These are phyloP conservation scores for Citrus maxima DNA, from an alignment of 345 rosid species.

Conservation along the genomic window DNA sequence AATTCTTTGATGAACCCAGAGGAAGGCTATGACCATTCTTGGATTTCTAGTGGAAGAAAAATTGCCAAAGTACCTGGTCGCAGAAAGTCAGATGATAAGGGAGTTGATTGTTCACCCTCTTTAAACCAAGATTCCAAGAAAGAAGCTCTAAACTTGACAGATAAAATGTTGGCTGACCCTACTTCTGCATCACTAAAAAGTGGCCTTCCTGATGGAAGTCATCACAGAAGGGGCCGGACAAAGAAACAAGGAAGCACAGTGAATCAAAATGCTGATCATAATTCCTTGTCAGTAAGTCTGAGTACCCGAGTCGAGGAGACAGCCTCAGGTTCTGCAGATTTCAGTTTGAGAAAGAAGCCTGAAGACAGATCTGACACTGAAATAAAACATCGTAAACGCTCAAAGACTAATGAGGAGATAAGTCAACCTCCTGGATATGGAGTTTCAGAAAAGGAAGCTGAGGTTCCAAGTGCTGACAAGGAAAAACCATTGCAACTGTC, in stretches of 20 bases:
- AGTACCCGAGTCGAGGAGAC: slow-evolving; percentile 15
- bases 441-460: slow-evolving; percentile 25
- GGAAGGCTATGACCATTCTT: slow-evolving; percentile 60
- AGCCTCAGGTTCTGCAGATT: slow-evolving; percentile 16
- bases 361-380: slow-evolving; percentile 25
- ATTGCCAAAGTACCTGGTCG: slow-evolving; percentile 18
- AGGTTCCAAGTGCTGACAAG: slow-evolving; percentile 16
- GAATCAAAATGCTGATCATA: slow-evolving; percentile 37
- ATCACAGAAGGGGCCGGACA: slow-evolving; percentile 30
- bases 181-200: slow-evolving; percentile 17
- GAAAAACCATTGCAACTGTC: slow-evolving; percentile 21
- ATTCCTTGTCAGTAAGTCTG: slow-evolving; percentile 21
- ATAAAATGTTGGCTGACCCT: slow-evolving; percentile 1
- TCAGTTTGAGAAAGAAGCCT: slow-evolving; percentile 22
- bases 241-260: slow-evolving; percentile 23
- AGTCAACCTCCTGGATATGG: slow-evolving; percentile 4
- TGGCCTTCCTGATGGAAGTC: slow-evolving; percentile 19
- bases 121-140: slow-evolving; percentile 33
- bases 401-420: slow-evolving; percentile 19
- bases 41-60: slow-evolving; percentile 36
- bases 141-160: slow-evolving; percentile 13
- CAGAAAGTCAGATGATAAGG: slow-evolving; percentile 30
- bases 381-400: slow-evolving; percentile 24
- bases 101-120: slow-evolving; percentile 20
- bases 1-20: slow-evolving; percentile 63